Evolutionary conservation across 192 early-diverging fungal genomes (phyloP), one percentile per base, ranked within the genome.

Genomic region (Coemansia reversa): DNA sequence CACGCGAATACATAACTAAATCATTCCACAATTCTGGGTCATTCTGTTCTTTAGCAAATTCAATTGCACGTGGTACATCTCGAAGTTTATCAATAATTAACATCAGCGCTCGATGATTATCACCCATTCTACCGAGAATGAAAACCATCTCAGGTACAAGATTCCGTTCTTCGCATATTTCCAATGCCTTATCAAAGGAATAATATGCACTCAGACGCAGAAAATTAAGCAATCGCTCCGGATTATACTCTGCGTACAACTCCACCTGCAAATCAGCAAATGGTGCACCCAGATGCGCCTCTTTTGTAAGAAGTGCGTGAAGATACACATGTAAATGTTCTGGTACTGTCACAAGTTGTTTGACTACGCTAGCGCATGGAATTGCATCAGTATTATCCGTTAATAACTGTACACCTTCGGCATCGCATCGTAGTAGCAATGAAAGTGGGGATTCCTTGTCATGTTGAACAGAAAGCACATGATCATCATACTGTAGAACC

Each of bases 91-190:
- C 87, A 57, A 99, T 98, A 53, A 99, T 97, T 49, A 99, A 83
- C 85, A 89, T 88, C 39, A 99, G 79, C 0, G 97, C 96, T 48
- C 88, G 83, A 64, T 94, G 90, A 70, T 95, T 97, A 61, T 99
- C 87, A 51, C 97, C 97, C 94, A 98, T 96, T 14, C 97, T 93
- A 8, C 97, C 96, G 51, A 98, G 80, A 32, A 99, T 75, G 70
- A 89, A 98, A 0, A 99, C 94, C 96, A 98, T 99, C 69, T 97
- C 97, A 11, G 94, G 93, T 7, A 99, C 92, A 61, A 99, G 78
- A 58, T 90, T 90, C 33, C 90, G 87, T 61, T 86, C 68, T 74
- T 97, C 91, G 67, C 94, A 96, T 24, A 92, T 82, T 51, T 84
- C 61, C 60, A 76, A 35, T 60, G 88, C 91, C 81, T 84, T 82